Conservation (phyloP, 139 green algal genomes). For the Chlamydomonas sphaeroides region DNA sequence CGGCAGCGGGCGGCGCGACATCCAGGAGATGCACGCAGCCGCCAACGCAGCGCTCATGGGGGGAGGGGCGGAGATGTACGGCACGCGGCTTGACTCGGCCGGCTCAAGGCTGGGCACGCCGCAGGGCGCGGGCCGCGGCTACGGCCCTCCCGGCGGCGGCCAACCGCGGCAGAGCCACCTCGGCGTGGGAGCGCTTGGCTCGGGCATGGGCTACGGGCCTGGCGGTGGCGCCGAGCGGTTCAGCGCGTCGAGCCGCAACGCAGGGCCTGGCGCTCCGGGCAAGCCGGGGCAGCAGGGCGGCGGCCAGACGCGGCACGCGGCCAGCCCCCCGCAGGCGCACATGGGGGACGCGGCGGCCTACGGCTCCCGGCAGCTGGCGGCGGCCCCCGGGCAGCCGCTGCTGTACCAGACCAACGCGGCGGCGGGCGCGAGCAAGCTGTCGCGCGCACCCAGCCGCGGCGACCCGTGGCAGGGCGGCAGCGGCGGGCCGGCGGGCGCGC, state of each 20-base stretch:
- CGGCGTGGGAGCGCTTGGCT: neutral
- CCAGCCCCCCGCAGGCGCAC: slow-evolving; percentile 27
- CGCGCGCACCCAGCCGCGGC: slow-evolving; percentile 43
- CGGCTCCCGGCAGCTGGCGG: neutral
- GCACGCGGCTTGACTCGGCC: slow-evolving; percentile 8
- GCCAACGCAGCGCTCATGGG: slow-evolving; percentile 34
- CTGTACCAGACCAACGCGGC: slow-evolving; percentile 50
- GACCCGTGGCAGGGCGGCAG: slow-evolving; percentile 29
- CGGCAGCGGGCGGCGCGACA: slow-evolving; percentile 61
- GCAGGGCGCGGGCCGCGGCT: neutral
- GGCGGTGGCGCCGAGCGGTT: neutral
- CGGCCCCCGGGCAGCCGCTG: slow-evolving; percentile 37
- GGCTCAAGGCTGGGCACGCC: slow-evolving; percentile 26
- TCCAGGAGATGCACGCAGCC: slow-evolving; percentile 63
- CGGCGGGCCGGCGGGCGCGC: neutral
- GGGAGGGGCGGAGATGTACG: slow-evolving; percentile 7
- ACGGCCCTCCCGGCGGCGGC: neutral
- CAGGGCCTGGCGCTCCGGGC: neutral
- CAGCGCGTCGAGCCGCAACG: slow-evolving; percentile 13
- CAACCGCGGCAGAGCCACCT: slow-evolving; percentile 31
- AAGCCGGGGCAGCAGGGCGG: neutral
- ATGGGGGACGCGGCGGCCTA: neutral
- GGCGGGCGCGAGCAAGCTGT: slow-evolving; percentile 13
- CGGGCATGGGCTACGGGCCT: neutral
- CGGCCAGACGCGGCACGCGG: slow-evolving; percentile 13